These are phyloP conservation scores for Diaporthe helianthi DNA, from an alignment of 2,329 filamentous ascomycete species.

Conservation along the genomic window DNA sequence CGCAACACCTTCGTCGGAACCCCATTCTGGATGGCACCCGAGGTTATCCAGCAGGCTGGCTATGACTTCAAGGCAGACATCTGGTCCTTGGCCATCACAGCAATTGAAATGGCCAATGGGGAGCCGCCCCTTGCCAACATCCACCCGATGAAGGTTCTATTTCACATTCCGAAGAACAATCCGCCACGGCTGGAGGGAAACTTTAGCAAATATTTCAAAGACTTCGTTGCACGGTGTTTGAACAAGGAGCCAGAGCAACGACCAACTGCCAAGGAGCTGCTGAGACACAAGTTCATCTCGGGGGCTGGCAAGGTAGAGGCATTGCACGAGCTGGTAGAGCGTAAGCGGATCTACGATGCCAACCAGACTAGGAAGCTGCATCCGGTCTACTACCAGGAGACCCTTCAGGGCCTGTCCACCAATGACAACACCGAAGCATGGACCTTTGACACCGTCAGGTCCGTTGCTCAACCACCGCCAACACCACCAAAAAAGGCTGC, in stretches of 20 bases:
- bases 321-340: slow-evolving; percentile 84
- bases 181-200: slow-evolving; percentile 84
- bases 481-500: slow-evolving; percentile 58
- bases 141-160: slow-evolving; percentile 93
- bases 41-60: slow-evolving; percentile 87
- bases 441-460: slow-evolving; percentile 95
- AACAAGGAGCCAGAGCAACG: slow-evolving; percentile 89
- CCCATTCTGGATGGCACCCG: slow-evolving; percentile 96
- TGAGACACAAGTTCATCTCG: slow-evolving; percentile 88
- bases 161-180: slow-evolving; percentile 87
- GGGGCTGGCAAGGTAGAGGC: slow-evolving; percentile 87
- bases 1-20: slow-evolving; percentile 97
- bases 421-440: slow-evolving; percentile 81
- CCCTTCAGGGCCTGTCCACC: slow-evolving; percentile 74
- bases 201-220: slow-evolving; percentile 90
- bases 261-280: slow-evolving; percentile 83
- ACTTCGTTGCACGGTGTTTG: slow-evolving; percentile 89
- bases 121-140: slow-evolving; percentile 87
- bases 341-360: slow-evolving; percentile 83
- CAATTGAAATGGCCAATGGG: slow-evolving; percentile 86
- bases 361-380: slow-evolving; percentile 72
- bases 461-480: slow-evolving; percentile 55
- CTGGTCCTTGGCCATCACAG: slow-evolving; percentile 91
- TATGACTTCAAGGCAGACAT: slow-evolving; percentile 92
- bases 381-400: slow-evolving; percentile 92